Percentiles rank a stretch among this genome's conserved stretches.
Conservation (phyloP, 192 early-diverging fungal genomes). For the Backusella luteola region DNA sequence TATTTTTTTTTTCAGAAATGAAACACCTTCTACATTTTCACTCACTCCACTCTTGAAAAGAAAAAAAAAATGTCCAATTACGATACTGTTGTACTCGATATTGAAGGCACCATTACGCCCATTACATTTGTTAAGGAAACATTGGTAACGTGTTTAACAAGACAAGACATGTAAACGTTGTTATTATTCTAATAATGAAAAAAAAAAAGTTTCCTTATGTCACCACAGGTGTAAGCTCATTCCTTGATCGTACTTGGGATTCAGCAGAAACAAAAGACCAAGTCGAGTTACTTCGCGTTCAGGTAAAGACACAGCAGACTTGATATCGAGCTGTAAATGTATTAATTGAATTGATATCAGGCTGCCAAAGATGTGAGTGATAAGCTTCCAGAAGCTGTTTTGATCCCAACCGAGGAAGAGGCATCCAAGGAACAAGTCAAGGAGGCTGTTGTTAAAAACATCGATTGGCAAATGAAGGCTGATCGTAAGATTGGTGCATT, state of each 20-base stretch:
- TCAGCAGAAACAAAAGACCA: slow-evolving; percentile 39
- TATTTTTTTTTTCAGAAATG: background rate
- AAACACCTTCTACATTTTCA: background rate
- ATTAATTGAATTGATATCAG: slow-evolving; percentile 25
- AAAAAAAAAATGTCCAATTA: slow-evolving; percentile 32
- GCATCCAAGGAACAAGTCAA: slow-evolving; percentile 47
- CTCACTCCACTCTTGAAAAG: background rate
- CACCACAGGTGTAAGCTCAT: slow-evolving; percentile 53
- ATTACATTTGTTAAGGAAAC: slow-evolving; percentile 95
- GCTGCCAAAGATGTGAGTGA: slow-evolving; percentile 45
- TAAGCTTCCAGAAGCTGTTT: slow-evolving; percentile 37
- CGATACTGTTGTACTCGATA: slow-evolving; percentile 71
- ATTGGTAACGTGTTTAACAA: slow-evolving; percentile 44
- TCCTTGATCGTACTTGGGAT: slow-evolving; percentile 61
- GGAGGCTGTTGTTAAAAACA: slow-evolving; percentile 59
- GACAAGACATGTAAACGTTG: background rate
- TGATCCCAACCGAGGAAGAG: slow-evolving; percentile 41
- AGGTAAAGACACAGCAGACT: slow-evolving; percentile 33
- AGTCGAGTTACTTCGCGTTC: slow-evolving; percentile 47
- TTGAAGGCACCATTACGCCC: slow-evolving; percentile 96
- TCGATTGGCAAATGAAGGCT: slow-evolving; percentile 79
- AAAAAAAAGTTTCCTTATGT: slow-evolving; percentile 81
- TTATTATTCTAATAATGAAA: background rate
- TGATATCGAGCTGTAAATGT: background rate
- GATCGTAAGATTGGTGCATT: slow-evolving; percentile 92